Percentiles rank a stretch among this genome's conserved stretches.
These are phyloP conservation scores for Apostasia shenzhenica DNA, from an alignment of 106 monocot genomes.

Conservation along the genomic window DNA sequence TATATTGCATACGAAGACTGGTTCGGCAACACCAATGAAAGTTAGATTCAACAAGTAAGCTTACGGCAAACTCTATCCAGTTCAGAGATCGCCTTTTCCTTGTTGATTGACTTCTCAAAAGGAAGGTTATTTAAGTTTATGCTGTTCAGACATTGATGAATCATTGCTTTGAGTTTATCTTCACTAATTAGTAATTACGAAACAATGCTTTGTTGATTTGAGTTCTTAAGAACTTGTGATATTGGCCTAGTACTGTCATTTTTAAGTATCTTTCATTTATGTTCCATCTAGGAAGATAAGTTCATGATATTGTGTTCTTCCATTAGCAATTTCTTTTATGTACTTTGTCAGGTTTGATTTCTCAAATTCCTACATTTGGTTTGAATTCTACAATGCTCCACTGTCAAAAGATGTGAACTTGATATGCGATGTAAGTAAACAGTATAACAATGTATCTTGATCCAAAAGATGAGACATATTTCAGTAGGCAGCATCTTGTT, in stretches of 20 bases:
- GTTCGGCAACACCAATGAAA: conserved; percentile 58
- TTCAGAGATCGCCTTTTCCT: too few relatives aligned
- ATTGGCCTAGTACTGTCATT: too few relatives aligned
- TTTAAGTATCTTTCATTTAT: too few relatives aligned
- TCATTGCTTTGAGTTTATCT: too few relatives aligned
- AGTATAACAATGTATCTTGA: neutral
- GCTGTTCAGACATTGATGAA: too few relatives aligned
- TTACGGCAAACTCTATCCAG: neutral
- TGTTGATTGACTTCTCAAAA: too few relatives aligned
- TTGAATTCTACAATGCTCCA: conserved; percentile 85
- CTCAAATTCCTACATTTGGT: conserved; percentile 94
- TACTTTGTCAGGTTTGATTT: conserved; percentile 51
- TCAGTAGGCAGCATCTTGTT: neutral
- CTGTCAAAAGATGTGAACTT: conserved; percentile 64
- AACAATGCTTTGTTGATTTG: too few relatives aligned
- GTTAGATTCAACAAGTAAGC: conserved; percentile 75
- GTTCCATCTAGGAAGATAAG: too few relatives aligned
- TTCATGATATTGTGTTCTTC: too few relatives aligned
- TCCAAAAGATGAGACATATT: neutral
- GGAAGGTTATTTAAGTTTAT: too few relatives aligned
- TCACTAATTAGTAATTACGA: too few relatives aligned
- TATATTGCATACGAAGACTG: conserved; percentile 80
- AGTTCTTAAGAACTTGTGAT: too few relatives aligned
- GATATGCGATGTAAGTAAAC: conserved; percentile 73
- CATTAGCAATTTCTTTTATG: neutral